Conservation (phyloP, 2,329 filamentous ascomycete species). For the Phialophora chinensis region DNA sequence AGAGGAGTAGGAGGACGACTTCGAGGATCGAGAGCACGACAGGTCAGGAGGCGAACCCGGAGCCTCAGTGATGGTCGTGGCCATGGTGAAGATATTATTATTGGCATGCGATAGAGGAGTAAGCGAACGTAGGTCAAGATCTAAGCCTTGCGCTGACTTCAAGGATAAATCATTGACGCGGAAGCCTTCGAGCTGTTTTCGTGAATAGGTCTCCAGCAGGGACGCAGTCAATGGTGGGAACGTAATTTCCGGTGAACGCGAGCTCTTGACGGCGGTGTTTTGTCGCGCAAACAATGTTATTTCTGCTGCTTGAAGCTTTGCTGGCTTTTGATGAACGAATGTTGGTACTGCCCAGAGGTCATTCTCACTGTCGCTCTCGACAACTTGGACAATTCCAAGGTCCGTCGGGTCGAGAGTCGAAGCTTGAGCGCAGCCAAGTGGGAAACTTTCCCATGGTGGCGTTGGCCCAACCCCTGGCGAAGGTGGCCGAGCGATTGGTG, state of each 20-base stretch:
- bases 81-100: constrained; percentile 47
- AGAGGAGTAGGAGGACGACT: constrained; percentile 86
- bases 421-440: constrained; percentile 34
- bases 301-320: constrained; percentile 19
- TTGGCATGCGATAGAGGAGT: constrained; percentile 25
- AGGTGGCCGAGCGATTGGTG: constrained; percentile 27
- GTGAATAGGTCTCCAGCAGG: constrained; percentile 22
- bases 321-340: constrained; percentile 28
- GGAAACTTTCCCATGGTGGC: constrained; percentile 29
- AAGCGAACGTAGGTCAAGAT: constrained; percentile 29
- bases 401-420: constrained; percentile 26
- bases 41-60: constrained; percentile 78
- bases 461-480: constrained; percentile 32
- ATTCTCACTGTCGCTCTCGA: constrained; percentile 46
- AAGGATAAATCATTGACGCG: constrained; percentile 29
- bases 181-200: constrained; percentile 21
- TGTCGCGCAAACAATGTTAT: constrained; percentile 20
- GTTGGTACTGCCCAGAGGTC: constrained; percentile 28
- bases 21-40: constrained; percentile 84
- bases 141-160: constrained; percentile 21
- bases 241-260: constrained; percentile 31
- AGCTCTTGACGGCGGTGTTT: constrained; percentile 24
- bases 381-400: constrained; percentile 48
- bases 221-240: constrained; percentile 24
- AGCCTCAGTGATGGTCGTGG: constrained; percentile 49